These are phyloP conservation scores for Alternaria gaisen DNA, from an alignment of 2,329 filamentous ascomycete species.

Conservation along the genomic window DNA sequence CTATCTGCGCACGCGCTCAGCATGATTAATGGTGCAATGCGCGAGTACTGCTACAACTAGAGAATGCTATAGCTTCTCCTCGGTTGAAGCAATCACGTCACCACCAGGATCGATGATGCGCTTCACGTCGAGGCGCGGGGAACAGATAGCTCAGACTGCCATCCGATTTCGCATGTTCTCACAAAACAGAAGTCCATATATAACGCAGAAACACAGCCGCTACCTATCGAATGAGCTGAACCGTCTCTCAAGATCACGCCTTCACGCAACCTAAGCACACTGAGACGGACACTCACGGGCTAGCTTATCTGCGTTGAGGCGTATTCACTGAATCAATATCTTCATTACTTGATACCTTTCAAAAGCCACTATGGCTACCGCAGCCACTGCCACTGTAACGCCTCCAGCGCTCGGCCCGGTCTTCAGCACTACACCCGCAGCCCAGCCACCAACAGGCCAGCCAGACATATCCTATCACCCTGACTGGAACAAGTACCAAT, in stretches of 20 bases:
- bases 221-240: background rate
- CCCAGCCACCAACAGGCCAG: constrained; percentile 49
- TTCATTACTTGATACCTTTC: background rate
- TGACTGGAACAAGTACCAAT: constrained; percentile 62
- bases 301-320: background rate
- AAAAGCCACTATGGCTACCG: background rate
- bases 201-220: background rate
- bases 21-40: background rate
- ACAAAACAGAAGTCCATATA: background rate
- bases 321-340: background rate
- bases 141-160: background rate
- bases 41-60: background rate
- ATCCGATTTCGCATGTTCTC: background rate
- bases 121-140: background rate
- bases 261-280: background rate
- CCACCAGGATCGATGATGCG: background rate
- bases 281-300: background rate
- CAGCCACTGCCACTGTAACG: background rate
- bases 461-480: constrained; percentile 69
- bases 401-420: constrained; percentile 35
- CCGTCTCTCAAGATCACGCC: background rate
- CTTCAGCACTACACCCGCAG: constrained; percentile 53
- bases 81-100: background rate
- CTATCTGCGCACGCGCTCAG: background rate
- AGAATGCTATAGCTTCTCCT: background rate